These are phyloP conservation scores for Aspergillus haitiensis DNA, from an alignment of 495 filamentous ascomycete species.

Conservation along the genomic window DNA sequence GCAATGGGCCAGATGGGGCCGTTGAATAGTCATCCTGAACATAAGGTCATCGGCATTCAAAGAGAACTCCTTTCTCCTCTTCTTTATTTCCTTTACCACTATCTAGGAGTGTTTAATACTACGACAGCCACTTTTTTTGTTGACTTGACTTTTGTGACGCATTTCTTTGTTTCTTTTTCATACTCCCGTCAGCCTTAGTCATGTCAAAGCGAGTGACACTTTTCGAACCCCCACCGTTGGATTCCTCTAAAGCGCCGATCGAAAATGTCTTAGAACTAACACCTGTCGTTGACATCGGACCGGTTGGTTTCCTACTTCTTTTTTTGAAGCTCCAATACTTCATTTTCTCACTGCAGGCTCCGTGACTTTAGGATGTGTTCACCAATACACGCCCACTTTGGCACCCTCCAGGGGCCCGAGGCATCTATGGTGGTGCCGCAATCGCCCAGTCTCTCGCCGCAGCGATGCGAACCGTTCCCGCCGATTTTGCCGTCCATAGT, in stretches of 20 bases:
- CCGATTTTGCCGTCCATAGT: slow-evolving; percentile 79
- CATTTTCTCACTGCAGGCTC: slow-evolving; percentile 6
- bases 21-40: slow-evolving; percentile 7
- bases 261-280: slow-evolving; percentile 89
- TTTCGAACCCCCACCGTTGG: slow-evolving; percentile 69
- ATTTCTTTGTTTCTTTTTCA: neutral
- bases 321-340: neutral
- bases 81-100: neutral
- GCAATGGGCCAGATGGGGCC: slow-evolving; percentile 20
- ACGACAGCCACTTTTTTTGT: neutral
- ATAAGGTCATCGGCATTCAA: neutral
- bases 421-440: slow-evolving; percentile 88
- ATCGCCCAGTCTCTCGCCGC: slow-evolving; percentile 91
- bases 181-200: neutral
- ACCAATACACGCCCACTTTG: slow-evolving; percentile 88
- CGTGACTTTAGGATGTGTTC: slow-evolving; percentile 67
- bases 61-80: neutral
- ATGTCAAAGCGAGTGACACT: slow-evolving; percentile 60
- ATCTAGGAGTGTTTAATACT: slow-evolving; percentile 1
- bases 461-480: slow-evolving; percentile 79
- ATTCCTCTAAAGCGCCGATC: slow-evolving; percentile 73
- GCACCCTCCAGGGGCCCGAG: slow-evolving; percentile 87
- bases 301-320: slow-evolving; percentile 49
- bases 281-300: slow-evolving; percentile 74
- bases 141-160: neutral